These are phyloP conservation scores for Sisymbrium irio DNA, from an alignment of 345 rosid genomes.

Conservation along the genomic window DNA sequence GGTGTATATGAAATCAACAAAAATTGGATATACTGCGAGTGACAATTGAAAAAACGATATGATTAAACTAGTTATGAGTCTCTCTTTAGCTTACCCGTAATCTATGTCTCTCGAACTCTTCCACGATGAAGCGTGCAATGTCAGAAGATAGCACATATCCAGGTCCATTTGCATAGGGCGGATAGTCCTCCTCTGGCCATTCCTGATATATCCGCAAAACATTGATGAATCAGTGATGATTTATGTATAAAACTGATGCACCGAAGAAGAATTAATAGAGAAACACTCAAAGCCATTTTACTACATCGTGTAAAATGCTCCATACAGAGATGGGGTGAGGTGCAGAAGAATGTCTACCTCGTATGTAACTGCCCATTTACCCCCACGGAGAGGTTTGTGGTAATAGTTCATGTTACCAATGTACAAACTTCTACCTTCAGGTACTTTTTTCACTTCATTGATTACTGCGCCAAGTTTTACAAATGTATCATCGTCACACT, in stretches of 20 bases:
- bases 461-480: constrained; percentile 72
- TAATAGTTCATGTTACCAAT: constrained; percentile 86
- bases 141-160: constrained; percentile 82
- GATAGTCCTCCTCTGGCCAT: constrained; percentile 98
- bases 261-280: neutral
- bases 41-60: neutral
- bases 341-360: constrained; percentile 52
- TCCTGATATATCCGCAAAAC: constrained; percentile 50
- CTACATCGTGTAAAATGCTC: neutral
- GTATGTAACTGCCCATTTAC: constrained; percentile 98
- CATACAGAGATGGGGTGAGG: constrained; percentile 6
- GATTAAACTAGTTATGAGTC: neutral
- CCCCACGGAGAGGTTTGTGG: constrained; percentile 80
- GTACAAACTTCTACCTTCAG: constrained; percentile 61
- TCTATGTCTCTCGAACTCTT: constrained; percentile 73
- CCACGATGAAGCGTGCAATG: constrained; percentile 69
- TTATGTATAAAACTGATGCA: neutral
- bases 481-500: constrained; percentile 93
- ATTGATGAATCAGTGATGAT: neutral
- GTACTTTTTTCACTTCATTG: constrained; percentile 60
- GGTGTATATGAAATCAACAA: constrained; percentile 25
- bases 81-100: constrained; percentile 54
- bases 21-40: neutral
- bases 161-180: constrained; percentile 95
- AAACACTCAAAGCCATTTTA: neutral